Conservation (phyloP, 2,329 filamentous ascomycete genomes). For the Fusarium goolgardi region DNA sequence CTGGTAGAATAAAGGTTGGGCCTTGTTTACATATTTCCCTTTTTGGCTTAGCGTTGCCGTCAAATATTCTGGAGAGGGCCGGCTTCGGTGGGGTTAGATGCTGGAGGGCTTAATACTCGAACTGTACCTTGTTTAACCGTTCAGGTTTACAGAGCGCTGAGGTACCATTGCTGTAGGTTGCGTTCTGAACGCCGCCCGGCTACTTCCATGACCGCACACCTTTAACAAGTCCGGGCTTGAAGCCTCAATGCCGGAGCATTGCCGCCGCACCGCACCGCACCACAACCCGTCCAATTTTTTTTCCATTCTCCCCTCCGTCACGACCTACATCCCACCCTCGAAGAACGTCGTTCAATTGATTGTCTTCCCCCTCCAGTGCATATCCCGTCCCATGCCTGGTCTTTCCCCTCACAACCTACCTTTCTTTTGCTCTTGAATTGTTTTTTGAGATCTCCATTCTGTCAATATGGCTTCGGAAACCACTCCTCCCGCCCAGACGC, state of each 20-base stretch:
- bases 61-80: constrained; percentile 24
- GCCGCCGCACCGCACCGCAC: constrained; percentile 42
- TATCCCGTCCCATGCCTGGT: constrained; percentile 48
- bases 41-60: constrained; percentile 43
- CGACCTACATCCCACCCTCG: constrained; percentile 38
- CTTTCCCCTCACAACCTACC: constrained; percentile 30
- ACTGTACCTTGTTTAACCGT: constrained; percentile 25
- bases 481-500: constrained; percentile 46
- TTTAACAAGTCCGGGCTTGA: constrained; percentile 11
- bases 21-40: constrained; percentile 51
- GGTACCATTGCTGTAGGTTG: constrained; percentile 34
- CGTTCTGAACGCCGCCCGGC: constrained; percentile 14
- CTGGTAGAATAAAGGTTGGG: constrained; percentile 12
- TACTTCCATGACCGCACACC: constrained; percentile 21
- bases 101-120: constrained; percentile 29
- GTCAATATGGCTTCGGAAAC: constrained; percentile 51
- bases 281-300: constrained; percentile 48
- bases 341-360: constrained; percentile 44
- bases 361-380: constrained; percentile 43
- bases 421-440: constrained; percentile 35
- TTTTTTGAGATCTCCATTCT: constrained; percentile 32
- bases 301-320: constrained; percentile 42
- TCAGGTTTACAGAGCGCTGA: not conserved
- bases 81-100: constrained; percentile 14
- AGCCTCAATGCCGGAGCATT: constrained; percentile 45